Base-by-base conservation (phyloP, 768 basidiomycete species). In the Guyanaporus albipodus region DNA sequence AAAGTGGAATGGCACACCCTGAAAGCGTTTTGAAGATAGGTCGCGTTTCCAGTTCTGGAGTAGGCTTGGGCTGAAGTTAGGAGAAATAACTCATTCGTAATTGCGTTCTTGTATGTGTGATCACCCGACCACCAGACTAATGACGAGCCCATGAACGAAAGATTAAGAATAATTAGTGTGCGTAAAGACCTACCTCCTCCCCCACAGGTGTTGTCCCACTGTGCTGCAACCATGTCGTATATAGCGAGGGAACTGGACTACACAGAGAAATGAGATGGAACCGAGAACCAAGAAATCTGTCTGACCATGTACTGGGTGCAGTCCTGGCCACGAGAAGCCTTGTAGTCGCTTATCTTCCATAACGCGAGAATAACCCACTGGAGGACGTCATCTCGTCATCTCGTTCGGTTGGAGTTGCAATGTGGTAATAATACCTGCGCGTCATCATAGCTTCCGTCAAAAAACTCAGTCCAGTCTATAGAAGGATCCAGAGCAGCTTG, bases 311-410 rank as follows among this genome's bases (percentile, higher is more conserved):
- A 69, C 15, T 33, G 22, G 18, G 37, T 36, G 24, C 22, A 34
- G 35, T 59, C 52, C 50, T 63, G 50, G 21, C 75, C 74, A 38
- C 71, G 66, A 15, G 61, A 60, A 17, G 53, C 58, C 52, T 74
- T 75, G 61, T 79, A 80, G 55, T 82, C 78, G 0, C 67, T 73
- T 8, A 80, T 75, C 61, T 78, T 81, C 79, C 77, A 79, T 8
- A 79, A 58, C 8, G 76, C 70, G n/a, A 80, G 61, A 27, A 79
- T 73, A 31, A 79, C 63, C 79, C 79, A 82, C 78, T 80, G 37
- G 19, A 35, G 21, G 24, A 19, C 5, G 11, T 7, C 21, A 6
- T n/a, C n/a, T 33, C 31, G 34, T 31, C 34, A n/a, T 28, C 23
- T 28, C 6, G 18, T 15, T 11, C 11, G 11, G 12, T 18, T 10